These are phyloP conservation scores for Whalleya microplaca DNA, from an alignment of 2,329 filamentous ascomycete species.

Conservation along the genomic window DNA sequence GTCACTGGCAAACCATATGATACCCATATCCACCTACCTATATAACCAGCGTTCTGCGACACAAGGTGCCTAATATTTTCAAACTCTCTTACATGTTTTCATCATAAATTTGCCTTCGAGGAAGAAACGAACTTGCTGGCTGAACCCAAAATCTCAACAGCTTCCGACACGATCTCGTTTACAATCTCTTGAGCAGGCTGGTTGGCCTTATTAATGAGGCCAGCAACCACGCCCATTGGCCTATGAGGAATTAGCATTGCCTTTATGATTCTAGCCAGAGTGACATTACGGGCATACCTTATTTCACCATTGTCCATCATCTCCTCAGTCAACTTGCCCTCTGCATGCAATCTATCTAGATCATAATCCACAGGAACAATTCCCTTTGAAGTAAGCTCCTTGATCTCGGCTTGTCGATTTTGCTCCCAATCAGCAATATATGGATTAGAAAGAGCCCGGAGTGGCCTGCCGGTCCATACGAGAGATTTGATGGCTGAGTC, in stretches of 20 bases:
- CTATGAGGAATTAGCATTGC: conserved; percentile 79
- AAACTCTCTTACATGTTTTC: neutral
- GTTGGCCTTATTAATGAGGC: conserved; percentile 90
- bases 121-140: conserved; percentile 2
- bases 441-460: conserved; percentile 89
- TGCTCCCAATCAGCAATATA: conserved; percentile 98
- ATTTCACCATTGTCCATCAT: too few relatives aligned
- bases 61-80: too few relatives aligned
- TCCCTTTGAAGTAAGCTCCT: conserved; percentile 86
- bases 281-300: too few relatives aligned
- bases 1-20: too few relatives aligned
- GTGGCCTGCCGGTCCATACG: conserved; percentile 95
- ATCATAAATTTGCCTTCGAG: conserved; percentile 4
- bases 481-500: conserved; percentile 96
- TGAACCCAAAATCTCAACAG: conserved; percentile 4
- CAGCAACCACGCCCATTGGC: conserved; percentile 93
- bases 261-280: conserved; percentile 67
- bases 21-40: too few relatives aligned
- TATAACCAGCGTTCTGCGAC: too few relatives aligned
- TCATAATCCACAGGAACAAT: conserved; percentile 93
- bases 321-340: conserved; percentile 51
- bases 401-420: conserved; percentile 88
- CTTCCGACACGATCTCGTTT: conserved; percentile 77
- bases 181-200: conserved; percentile 82
- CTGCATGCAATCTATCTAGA: conserved; percentile 72